A percentile compares a stretch with the other conserved stretches of the same genome.
Conservation (phyloP, 2,329 filamentous ascomycete genomes). For the Chaetothyriales sp. region DNA sequence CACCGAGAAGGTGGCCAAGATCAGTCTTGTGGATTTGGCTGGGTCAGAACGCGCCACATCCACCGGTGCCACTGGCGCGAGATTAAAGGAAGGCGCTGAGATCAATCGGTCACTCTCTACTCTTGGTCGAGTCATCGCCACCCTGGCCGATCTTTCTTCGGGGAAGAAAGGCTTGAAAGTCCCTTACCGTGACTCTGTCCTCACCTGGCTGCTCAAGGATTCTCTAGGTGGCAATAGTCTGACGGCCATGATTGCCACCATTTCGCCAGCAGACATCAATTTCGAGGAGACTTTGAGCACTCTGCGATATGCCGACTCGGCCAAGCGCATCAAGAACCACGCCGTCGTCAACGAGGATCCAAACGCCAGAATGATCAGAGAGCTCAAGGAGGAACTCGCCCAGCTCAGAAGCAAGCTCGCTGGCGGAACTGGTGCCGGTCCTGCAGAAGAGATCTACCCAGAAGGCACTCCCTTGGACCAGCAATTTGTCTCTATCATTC, state of each 20-base stretch:
- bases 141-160: conserved; percentile 77
- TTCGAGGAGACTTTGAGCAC: conserved; percentile 96
- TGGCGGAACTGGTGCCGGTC: conserved; percentile 34
- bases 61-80: conserved; percentile 86
- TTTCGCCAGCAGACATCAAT: conserved; percentile 96
- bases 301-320: conserved; percentile 88
- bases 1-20: conserved; percentile 94
- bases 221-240: conserved; percentile 96
- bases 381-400: conserved; percentile 87
- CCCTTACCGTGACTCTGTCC: conserved; percentile 88
- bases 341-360: conserved; percentile 98
- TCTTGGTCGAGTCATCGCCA: conserved; percentile 90
- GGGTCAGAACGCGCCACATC: conserved; percentile 96
- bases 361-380: conserved; percentile 96
- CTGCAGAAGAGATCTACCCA: conserved; percentile 62
- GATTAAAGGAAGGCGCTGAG: conserved; percentile 92
- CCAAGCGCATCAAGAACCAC: conserved; percentile 99
- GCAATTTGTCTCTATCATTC: conserved; percentile 89
- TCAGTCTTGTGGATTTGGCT: conserved; percentile 92
- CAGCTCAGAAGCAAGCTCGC: conserved; percentile 76
- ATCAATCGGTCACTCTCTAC: conserved; percentile 97
- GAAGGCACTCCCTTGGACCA: conserved; percentile 85
- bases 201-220: conserved; percentile 95
- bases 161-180: conserved; percentile 72
- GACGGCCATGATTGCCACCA: conserved; percentile 99